A percentile compares a stretch with the other conserved stretches of the same genome.
phyloP scores from a whole-genome alignment of 192 early-diverging fungal species.

The Martensiomyces pterosporus region DNA sequence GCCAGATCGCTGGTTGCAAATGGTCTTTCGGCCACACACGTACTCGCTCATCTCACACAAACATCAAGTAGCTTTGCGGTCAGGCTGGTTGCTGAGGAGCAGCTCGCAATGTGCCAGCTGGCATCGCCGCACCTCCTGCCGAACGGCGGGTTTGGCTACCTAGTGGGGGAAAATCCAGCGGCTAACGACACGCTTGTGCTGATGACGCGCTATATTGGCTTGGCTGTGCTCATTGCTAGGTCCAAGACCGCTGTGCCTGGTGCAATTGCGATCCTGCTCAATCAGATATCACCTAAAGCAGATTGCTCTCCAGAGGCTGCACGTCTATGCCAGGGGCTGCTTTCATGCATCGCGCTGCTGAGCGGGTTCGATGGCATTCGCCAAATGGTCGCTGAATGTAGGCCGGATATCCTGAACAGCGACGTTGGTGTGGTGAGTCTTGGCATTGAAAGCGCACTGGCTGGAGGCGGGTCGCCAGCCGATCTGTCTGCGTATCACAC shows the following conservation, averaged over 20 bases:
- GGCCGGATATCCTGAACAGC: constrained; percentile 20
- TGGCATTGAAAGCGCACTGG: too few relatives aligned
- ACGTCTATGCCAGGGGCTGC: constrained; percentile 22
- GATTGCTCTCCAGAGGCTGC: constrained; percentile 8
- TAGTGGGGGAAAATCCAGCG: constrained; percentile 12
- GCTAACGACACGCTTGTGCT: constrained; percentile 19
- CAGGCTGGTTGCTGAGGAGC: constrained; percentile 33
- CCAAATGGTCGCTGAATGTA: constrained; percentile 11
- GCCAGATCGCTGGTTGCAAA: constrained; percentile 11
- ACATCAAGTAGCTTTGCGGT: constrained; percentile 8
- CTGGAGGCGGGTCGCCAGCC: too few relatives aligned
- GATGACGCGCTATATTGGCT: constrained; percentile 40
- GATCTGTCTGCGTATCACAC: too few relatives aligned
- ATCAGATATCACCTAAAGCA: constrained; percentile 9
- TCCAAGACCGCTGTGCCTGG: constrained; percentile 22
- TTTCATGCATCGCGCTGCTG: constrained; percentile 10
- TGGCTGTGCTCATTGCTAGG: constrained; percentile 15
- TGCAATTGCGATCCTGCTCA: constrained; percentile 19
- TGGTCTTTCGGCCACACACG: constrained; percentile 9
- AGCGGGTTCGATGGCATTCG: constrained; percentile 6
- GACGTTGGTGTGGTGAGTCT: constrained; percentile 6
- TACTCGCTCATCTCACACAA: constrained; percentile 23
- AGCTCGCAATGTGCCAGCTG: constrained; percentile 26
- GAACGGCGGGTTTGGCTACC: constrained; percentile 19
- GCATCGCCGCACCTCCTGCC: constrained; percentile 16